These are phyloP conservation scores for Monilinia laxa DNA, from an alignment of 2,329 filamentous ascomycete species.

Conservation along the genomic window DNA sequence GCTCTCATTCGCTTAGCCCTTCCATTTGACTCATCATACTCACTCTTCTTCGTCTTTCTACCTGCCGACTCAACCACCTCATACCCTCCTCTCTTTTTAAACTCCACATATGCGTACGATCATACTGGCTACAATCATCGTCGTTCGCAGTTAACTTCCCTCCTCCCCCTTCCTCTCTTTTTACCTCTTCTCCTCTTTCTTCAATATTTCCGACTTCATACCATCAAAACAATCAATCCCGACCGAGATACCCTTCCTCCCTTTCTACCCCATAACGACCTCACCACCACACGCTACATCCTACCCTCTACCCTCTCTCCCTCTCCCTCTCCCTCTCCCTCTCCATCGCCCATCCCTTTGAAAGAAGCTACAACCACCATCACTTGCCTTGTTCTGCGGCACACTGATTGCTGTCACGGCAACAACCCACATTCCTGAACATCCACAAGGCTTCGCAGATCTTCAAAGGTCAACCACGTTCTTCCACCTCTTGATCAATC, in stretches of 20 bases:
- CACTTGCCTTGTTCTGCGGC: slow-evolving; percentile 32
- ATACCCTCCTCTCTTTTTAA: slow-evolving; percentile 10
- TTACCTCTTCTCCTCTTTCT: slow-evolving; percentile 37
- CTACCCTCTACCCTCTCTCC: background rate
- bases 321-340: slow-evolving; percentile 20
- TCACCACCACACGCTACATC: slow-evolving; percentile 21
- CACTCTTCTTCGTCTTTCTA: slow-evolving; percentile 17
- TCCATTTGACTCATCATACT: slow-evolving; percentile 24
- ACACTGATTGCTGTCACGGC: slow-evolving; percentile 30
- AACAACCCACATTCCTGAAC: slow-evolving; percentile 30
- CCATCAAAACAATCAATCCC: slow-evolving; percentile 13
- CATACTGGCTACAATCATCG: slow-evolving; percentile 36
- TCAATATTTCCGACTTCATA: slow-evolving; percentile 26
- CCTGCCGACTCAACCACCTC: slow-evolving; percentile 25
- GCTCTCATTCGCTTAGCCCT: slow-evolving; percentile 10
- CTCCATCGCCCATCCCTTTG: slow-evolving; percentile 25
- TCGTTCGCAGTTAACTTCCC: slow-evolving; percentile 39
- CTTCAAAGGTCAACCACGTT: slow-evolving; percentile 13
- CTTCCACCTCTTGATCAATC: slow-evolving; percentile 8
- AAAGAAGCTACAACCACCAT: slow-evolving; percentile 17
- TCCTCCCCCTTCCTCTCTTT: slow-evolving; percentile 39
- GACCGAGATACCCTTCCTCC: slow-evolving; percentile 32
- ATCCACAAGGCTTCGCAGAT: slow-evolving; percentile 25
- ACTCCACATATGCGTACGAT: slow-evolving; percentile 31
- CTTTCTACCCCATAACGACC: slow-evolving; percentile 36